Evolutionary conservation across 2,329 filamentous ascomycete species (phyloP), one percentile per base, ranked within the genome.

Genomic region (Fusarium sp.): DNA sequence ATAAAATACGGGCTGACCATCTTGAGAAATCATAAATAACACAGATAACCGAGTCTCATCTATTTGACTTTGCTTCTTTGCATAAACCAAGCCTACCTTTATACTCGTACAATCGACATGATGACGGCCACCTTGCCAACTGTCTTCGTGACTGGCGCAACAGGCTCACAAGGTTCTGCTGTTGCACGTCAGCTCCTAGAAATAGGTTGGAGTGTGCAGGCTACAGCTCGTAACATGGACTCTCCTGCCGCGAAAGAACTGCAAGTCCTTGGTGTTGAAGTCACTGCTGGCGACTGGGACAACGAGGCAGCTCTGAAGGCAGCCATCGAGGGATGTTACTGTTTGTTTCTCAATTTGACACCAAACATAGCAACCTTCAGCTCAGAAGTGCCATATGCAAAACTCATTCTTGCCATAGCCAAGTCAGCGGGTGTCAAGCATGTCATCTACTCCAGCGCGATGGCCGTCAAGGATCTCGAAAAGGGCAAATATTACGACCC

Each of bases 381-480:
- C 7, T 46, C 45, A 1, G 58, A 62, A 17, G 8, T 62, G 1
- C 56, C 45, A 1, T 33, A 38, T 8, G 59, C 59, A 4, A 31
- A 31, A 13, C 28, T 46, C 1, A 46, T 62, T 7, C 31, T 62
- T 13, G 19, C 22, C 1, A 31, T 62, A 53, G 40, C 57, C 6
- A 62, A 21, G 11, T 2, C 5, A 6, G 8, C 22, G 10, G 46
- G 28, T 9, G 39, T 62, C 15, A 62, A 46, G 17, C 57, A 62
- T 17, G 24, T 55, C 17, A 11, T 62, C 4, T 62, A 62, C 26
- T 62, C 59, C 10, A 62, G 59, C 8, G 57, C 45, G 1, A 62
- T 62, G 59, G 33, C 59, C 4, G 54, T 62, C 14, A 62, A 62
- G 13, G 57, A 62, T 3, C 26, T 62, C 10, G 40, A 46, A 5